Base-by-base conservation (phyloP, 2,329 filamentous ascomycete species). In the Plenodomus tracheiphilus region DNA sequence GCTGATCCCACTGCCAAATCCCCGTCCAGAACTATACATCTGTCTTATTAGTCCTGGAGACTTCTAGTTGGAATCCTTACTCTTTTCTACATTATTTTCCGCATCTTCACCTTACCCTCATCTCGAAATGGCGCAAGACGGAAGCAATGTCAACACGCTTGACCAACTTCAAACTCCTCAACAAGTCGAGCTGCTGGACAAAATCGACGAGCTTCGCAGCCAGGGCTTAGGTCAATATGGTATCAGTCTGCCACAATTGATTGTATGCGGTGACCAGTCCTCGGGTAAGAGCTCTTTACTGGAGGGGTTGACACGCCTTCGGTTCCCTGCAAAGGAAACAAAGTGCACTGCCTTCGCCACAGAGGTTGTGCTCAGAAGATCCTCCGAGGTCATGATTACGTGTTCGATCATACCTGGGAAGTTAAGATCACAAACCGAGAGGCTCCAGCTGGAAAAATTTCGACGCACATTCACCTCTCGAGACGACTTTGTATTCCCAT, bases 331-430 rank as follows among this genome's bases (percentile, higher is more conserved):
- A 4, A 79, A 83, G 6, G 77, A 79, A 5, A 77, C 69, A 15
- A 40, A 81, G 0, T 86, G 83, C 60, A 87, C 85, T 0, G 76
- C 80, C 0, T 86, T 86, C 50, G 79, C 84, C 0, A 87, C 82
- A 0, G 82, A 87, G 58, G 70, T 87, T 2, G 74, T 82, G 17
- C 71, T 86, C 8, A 75, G 80, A 7, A 77, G 76, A 16, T 53
- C 67, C 7, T 21, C 58, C 0, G 50, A 69, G 4, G 56, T 71
- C 0, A 69, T 61, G 2, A 69, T 82, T 16, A 68, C 69, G 4
- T 76, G 80, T 37, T 75, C 71, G 0, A 79, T 84, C 39, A 54
- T 47, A 19, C 64, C 58, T 9, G 43, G 46, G 43, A 64, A 43
- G 17, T 48, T 45, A 2, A 47, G 62, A 38, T 54, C 49, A 7